A percentile compares a stretch with the other conserved stretches of the same genome.
Conservation (phyloP, 2,329 filamentous ascomycete genomes). For the Teratosphaeria epicoccoides region DNA sequence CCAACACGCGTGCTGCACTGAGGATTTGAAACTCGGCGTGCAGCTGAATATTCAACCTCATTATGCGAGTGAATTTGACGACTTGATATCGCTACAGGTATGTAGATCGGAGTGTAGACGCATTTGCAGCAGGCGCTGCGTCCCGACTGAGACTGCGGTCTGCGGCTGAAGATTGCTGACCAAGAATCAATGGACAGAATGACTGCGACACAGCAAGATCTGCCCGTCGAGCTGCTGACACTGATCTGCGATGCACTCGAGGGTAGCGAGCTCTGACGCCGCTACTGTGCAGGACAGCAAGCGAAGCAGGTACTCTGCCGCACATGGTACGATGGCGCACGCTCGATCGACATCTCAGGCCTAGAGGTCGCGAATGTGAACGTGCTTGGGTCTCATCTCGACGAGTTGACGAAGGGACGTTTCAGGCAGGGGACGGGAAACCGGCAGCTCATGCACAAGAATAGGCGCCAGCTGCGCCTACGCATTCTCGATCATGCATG, state of each 20-base stretch:
- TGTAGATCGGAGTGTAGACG: too few relatives aligned
- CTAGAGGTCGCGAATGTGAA: constrained; percentile 6
- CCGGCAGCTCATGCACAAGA: constrained; percentile 10
- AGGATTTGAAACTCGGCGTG: too few relatives aligned
- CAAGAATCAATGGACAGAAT: too few relatives aligned
- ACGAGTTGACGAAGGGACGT: constrained; percentile 3
- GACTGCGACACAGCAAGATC: constrained; percentile 7
- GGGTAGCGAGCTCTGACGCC: constrained; percentile 13
- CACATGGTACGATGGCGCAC: constrained; percentile 10
- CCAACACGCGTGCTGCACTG: neutral
- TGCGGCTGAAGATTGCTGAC: too few relatives aligned
- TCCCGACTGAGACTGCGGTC: too few relatives aligned
- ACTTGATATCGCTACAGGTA: too few relatives aligned
- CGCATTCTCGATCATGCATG: constrained; percentile 10
- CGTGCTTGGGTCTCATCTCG: constrained; percentile 8
- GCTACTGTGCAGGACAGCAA: constrained; percentile 1
- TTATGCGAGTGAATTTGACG: too few relatives aligned
- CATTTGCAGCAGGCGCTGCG: too few relatives aligned
- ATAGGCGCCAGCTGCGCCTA: constrained; percentile 9
- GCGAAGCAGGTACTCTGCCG: constrained; percentile 7
- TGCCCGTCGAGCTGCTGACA: constrained; percentile 11
- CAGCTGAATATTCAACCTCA: too few relatives aligned
- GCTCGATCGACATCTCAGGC: constrained; percentile 9
- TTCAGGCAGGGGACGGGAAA: constrained; percentile 4
- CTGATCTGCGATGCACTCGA: constrained; percentile 12